Base-by-base conservation (phyloP, 2,329 filamentous ascomycete species). In the Zarea fungicola region DNA sequence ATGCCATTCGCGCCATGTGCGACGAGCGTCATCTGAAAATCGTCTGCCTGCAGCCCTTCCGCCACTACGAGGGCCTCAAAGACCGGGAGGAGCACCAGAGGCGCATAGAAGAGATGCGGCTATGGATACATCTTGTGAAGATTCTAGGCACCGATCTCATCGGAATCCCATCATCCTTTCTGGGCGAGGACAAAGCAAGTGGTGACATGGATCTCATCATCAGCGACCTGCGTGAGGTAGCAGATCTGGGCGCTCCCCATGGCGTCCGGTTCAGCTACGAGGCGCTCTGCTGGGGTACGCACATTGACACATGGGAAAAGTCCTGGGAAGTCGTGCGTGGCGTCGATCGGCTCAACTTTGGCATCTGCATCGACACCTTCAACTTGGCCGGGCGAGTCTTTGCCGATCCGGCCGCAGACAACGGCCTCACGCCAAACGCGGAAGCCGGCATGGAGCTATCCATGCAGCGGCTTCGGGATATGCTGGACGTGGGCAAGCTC, bases 361-460 rank as follows among this genome's bases (percentile, higher is more conserved):
- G 87, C 7, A 70, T 89, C 34, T 89, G 85, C 60, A 72, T 91
- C 21, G 87, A 91, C 64, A 88, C 83, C 0, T 91, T 89, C 69
- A 88, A 91, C 64, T 85, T 91, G 51, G 79, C 85, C 1, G 86
- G 80, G 1, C 69, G 81, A 6, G 78, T 88, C 51, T 91, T 80
- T 55, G 87, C 83, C 0, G 85, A 91, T 58, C 87, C 86, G 0
- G 65, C 78, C 0, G 64, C n/a, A n/a, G n/a, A n/a, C n/a, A n/a
- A n/a, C n/a, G n/a, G n/a, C n/a, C n/a, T n/a, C n/a, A n/a, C n/a
- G n/a, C n/a, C n/a, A n/a, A n/a, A n/a, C n/a, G n/a, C n/a, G n/a
- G n/a, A n/a, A n/a, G n/a, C n/a, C n/a, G n/a, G n/a, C n/a, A n/a
- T n/a, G n/a, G n/a, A n/a, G n/a, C n/a, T 86, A 8, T 22, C 19